Percentiles rank a stretch among this genome's conserved stretches.
These are phyloP conservation scores for Xylaria sp. DNA, from an alignment of 2,329 filamentous ascomycete genomes.

Conservation along the genomic window DNA sequence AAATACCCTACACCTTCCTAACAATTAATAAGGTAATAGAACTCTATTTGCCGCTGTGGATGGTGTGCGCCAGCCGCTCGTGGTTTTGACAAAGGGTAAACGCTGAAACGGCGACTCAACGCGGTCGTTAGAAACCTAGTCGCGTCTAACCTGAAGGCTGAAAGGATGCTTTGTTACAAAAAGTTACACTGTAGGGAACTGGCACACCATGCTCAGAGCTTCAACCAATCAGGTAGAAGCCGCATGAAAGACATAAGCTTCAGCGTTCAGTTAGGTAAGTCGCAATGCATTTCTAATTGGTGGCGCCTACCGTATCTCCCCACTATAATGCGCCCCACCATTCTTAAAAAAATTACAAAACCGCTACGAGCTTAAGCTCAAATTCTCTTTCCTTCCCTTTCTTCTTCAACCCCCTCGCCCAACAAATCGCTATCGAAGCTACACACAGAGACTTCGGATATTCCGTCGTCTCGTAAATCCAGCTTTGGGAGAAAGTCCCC, in stretches of 20 bases:
- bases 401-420: slow-evolving; percentile 81
- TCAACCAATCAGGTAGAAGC: slow-evolving; percentile 17
- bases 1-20: not conserved
- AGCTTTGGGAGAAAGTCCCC: slow-evolving; percentile 99
- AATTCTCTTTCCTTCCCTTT: slow-evolving; percentile 42
- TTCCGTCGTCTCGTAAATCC: slow-evolving; percentile 50
- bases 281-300: slow-evolving; percentile 20
- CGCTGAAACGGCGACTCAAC: not conserved
- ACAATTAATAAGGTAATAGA: not conserved
- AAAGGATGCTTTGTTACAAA: not conserved
- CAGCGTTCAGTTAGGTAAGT: not conserved
- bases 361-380: slow-evolving; percentile 33
- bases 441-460: slow-evolving; percentile 78
- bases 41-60: not conserved
- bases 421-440: slow-evolving; percentile 99
- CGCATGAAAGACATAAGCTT: not conserved
- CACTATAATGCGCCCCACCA: slow-evolving; percentile 21
- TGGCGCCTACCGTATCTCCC: not conserved
- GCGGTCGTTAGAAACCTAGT: not conserved
- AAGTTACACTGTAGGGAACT: not conserved
- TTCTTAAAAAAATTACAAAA: slow-evolving; percentile 33
- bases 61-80: not conserved
- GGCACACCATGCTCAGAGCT: not conserved
- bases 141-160: not conserved
- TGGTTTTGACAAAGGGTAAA: not conserved